Percentiles rank a stretch among this genome's conserved stretches.
Evolutionary conservation across 768 basidiomycete genomes (phyloP).

Genomic region (Sarcodon aspratus): DNA sequence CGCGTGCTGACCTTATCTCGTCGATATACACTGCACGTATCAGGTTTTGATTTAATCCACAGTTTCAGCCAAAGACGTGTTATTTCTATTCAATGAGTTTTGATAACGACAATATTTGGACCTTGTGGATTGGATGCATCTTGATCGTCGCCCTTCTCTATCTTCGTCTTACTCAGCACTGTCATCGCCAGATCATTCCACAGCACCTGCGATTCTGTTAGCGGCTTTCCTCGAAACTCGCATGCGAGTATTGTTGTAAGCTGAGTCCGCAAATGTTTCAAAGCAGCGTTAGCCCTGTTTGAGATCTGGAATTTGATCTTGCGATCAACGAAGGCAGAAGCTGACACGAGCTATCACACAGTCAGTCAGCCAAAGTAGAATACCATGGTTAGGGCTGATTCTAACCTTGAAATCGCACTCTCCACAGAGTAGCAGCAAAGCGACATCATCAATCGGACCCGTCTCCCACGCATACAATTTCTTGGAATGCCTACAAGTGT

Average conservation of each 20-base stretch:
- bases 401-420: constrained; percentile 79
- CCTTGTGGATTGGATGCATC: neutral
- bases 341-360: constrained; percentile 48
- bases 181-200: constrained; percentile 70
- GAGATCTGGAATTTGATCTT: constrained; percentile 66
- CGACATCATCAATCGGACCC: constrained; percentile 75
- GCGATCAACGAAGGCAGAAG: constrained; percentile 69
- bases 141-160: constrained; percentile 14
- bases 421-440: constrained; percentile 77
- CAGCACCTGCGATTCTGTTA: constrained; percentile 43
- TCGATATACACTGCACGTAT: no score
- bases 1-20: no score
- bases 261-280: constrained; percentile 68
- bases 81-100: no score
- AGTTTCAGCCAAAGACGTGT: no score
- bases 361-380: neutral
- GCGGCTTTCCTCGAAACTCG: constrained; percentile 51
- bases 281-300: constrained; percentile 65
- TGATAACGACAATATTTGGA: no score
- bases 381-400: neutral
- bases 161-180: constrained; percentile 36
- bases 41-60: no score
- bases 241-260: constrained; percentile 47
- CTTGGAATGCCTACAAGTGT: constrained; percentile 71
- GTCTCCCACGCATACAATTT: constrained; percentile 92